Conservation (phyloP, 2,329 filamentous ascomycete genomes). For the Fonsecaea pugnacius region DNA sequence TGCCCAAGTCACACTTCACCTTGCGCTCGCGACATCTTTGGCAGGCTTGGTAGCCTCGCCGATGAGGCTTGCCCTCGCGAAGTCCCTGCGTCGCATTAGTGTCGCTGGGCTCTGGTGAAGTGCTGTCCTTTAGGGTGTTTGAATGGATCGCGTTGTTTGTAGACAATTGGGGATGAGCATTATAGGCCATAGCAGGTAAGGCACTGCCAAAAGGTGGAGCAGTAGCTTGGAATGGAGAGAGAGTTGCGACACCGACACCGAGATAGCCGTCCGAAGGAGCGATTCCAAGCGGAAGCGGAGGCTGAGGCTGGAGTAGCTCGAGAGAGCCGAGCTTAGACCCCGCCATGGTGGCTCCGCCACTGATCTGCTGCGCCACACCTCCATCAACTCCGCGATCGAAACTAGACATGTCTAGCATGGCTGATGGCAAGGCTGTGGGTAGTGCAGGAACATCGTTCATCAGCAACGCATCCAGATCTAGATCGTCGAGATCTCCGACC, state of each 20-base stretch:
- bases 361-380: not conserved
- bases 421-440: not conserved
- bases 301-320: not conserved
- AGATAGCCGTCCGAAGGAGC: conserved; percentile 28
- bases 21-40: conserved; percentile 56
- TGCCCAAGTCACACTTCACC: conserved; percentile 55
- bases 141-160: conserved; percentile 11
- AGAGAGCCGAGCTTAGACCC: not conserved
- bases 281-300: conserved; percentile 6
- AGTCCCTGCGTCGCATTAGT: conserved; percentile 42
- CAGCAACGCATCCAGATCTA: not conserved
- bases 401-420: not conserved
- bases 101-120: conserved; percentile 39
- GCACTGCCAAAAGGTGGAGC: conserved; percentile 8
- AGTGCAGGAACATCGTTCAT: not conserved
- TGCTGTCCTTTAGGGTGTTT: conserved; percentile 25
- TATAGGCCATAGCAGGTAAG: conserved; percentile 29
- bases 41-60: conserved; percentile 55
- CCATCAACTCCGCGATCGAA: not conserved
- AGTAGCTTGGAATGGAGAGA: conserved; percentile 11
- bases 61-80: conserved; percentile 40
- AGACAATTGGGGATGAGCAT: conserved; percentile 22
- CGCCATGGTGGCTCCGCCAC: not conserved
- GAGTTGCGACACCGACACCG: conserved; percentile 21
- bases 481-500: not conserved